Percentiles rank a stretch among this genome's conserved stretches.
Evolutionary conservation across 805 yeast species (phyloP).

Genomic region (Suhomyces xylopsoci): DNA sequence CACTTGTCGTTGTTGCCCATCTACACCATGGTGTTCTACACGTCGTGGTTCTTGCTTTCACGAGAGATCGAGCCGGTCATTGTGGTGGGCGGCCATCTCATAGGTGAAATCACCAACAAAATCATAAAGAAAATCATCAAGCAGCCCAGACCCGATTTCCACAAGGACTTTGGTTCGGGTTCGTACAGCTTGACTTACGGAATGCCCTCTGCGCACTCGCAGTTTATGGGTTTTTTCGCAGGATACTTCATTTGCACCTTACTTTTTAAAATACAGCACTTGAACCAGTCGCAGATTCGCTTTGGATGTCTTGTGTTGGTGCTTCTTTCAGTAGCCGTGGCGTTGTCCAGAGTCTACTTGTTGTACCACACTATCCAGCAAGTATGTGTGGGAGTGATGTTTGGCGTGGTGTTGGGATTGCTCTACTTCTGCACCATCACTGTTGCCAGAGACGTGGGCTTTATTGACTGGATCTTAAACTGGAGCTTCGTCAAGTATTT

Average conservation of each 20-base stretch:
- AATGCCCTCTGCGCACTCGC: slow-evolving; percentile 97
- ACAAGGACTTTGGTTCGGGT: slow-evolving; percentile 43
- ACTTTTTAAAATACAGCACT: slow-evolving; percentile 39
- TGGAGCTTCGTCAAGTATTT: slow-evolving; percentile 53
- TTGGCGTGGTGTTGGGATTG: slow-evolving; percentile 63
- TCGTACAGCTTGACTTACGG: slow-evolving; percentile 67
- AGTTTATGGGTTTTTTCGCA: slow-evolving; percentile 87
- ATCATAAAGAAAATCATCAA: slow-evolving; percentile 59
- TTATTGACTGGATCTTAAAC: slow-evolving; percentile 60
- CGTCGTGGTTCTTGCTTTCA: slow-evolving; percentile 78
- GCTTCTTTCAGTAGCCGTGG: slow-evolving; percentile 42
- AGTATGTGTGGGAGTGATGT: slow-evolving; percentile 64
- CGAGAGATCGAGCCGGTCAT: slow-evolving; percentile 84
- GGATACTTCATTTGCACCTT: slow-evolving; percentile 49
- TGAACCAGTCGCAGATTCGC: slow-evolving; percentile 24
- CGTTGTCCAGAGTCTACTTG: slow-evolving; percentile 71
- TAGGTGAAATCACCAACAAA: slow-evolving; percentile 70
- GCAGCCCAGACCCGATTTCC: slow-evolving; percentile 72
- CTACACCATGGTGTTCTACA: slow-evolving; percentile 68
- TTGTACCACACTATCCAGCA: slow-evolving; percentile 74
- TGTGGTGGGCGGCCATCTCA: slow-evolving; percentile 81
- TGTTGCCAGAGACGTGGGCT: slow-evolving; percentile 61
- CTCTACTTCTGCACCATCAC: slow-evolving; percentile 53
- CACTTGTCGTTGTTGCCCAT: slow-evolving; percentile 80
- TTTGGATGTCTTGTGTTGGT: slow-evolving; percentile 27